Base-by-base conservation (phyloP, 345 rosid genomes). In the Combretum micranthum region DNA sequence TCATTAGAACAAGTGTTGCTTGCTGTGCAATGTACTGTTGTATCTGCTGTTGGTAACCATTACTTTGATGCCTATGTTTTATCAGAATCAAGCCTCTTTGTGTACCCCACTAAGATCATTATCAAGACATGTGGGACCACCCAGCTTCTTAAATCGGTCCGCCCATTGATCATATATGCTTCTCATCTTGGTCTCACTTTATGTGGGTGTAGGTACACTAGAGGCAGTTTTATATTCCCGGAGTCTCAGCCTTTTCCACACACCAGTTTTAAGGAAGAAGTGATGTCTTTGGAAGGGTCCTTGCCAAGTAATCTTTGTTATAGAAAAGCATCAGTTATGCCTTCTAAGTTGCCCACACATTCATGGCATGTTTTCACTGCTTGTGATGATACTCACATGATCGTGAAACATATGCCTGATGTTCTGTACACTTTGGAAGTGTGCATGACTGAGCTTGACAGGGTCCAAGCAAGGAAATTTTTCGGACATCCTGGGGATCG, bases 51-150 rank as follows among this genome's bases (percentile, higher is more conserved):
- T 0, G 96, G 88, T 0, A 93, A 93, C 63, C 90, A 60, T 7
- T 77, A 64, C 68, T 81, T 93, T 46, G 99, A 93, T 55, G 86
- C 99, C 57, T 93, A 93, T 66, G 96, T 93, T 15, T 78, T 93
- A 69, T 93, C 99, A 4, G 99, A 93, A 66, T 93, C 99, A 8
- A 90, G 97, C 67, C 77, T 93, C 20, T 93, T 93, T 55, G 90
- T 93, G 4, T 93, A 90, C 70, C 99, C 99, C 44, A 83, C 92
- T 23, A 93, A 85, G 72, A 80, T 93, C 76, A 83, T 93, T 68
- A 89, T 93, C 83, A 93, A 93, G 72, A 93, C 99, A 13, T 93
- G 99, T 60, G 99, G 99, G 68, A 93, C 99, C 47, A 93, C 99
- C 21, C 95, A 87, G 67, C 88, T 93, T 39, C 90, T 93, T 64